Evolutionary conservation across 805 yeast species (phyloP), one percentile per base, ranked within the genome.

Genomic region (Candida vaughaniae): DNA sequence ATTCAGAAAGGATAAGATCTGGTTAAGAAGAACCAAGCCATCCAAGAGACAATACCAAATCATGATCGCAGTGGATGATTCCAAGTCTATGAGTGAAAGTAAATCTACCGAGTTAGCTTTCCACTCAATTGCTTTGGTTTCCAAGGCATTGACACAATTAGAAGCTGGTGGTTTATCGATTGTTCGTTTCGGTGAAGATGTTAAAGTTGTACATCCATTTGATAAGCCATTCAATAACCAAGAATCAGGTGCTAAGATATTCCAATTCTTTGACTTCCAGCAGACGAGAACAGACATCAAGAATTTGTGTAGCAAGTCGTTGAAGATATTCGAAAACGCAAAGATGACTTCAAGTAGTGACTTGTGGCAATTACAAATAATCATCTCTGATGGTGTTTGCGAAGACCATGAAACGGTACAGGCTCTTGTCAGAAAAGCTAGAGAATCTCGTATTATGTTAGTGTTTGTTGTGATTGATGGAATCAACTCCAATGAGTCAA

Each of bases 21-120:
- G 99, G 99, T 75, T 93, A 65, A 79, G 96, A 58, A 79, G 99
- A 62, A 89, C 97, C 5, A 91, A 93, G 57, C 99, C 99, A 39
- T 85, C 95, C 48, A 93, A 93, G 69, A 81, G 99, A 53, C 93
- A 90, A 58, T 93, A 93, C 60, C 99, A 93, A 67, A 86, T 93
- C 45, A 86, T 95, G 96, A 85, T 93, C 47, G 90, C 99, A 1
- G 85, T 93, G 32, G 99, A 93, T 66, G 96, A 93, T 58, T 93
- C 99, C 20, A 89, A 87, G 60, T 91, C 98, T 1, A 93, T 93
- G 99, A 80, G 90, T 39, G 98, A 91, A 60, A 84, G 96, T 16
- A 80, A 83, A 47, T 82, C 95, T 25, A 91, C 88, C 12, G 88
- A 86, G 47, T 71, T 93, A 41, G 98, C 99, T 0, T 89, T 89